These are phyloP conservation scores for Larix kaempferi DNA, from an alignment of 75 land plant genomes.

Conservation along the genomic window DNA sequence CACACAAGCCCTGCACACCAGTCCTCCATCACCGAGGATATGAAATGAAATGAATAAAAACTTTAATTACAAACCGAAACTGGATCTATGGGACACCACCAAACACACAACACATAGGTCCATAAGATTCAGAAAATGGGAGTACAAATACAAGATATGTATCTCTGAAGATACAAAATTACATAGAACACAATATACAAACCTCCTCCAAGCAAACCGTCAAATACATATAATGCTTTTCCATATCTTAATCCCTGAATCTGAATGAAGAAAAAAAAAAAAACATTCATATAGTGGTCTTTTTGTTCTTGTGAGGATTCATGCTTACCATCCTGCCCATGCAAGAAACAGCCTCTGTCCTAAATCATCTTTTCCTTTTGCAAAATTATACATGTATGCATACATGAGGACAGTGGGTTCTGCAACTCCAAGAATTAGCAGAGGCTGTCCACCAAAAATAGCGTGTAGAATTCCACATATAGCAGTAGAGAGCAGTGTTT, in stretches of 20 bases:
- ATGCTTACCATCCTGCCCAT: constrained; percentile 62
- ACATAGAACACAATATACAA: background rate
- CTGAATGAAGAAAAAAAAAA: background rate
- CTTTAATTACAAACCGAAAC: background rate
- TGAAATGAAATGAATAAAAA: background rate
- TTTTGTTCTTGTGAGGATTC: background rate
- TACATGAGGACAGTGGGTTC: constrained; percentile 86
- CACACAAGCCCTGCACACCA: constrained; percentile 71
- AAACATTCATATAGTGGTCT: background rate
- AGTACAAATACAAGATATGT: too few relatives aligned
- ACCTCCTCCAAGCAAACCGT: background rate
- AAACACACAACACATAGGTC: too few relatives aligned
- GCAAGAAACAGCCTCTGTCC: constrained; percentile 47
- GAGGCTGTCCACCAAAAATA: constrained; percentile 74
- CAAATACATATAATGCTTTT: background rate
- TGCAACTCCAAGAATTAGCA: constrained; percentile 72
- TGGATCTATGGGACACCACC: too few relatives aligned
- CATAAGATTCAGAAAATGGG: too few relatives aligned
- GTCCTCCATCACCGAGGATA: background rate
- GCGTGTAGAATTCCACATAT: constrained; percentile 77
- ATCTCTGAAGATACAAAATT: too few relatives aligned
- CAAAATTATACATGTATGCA: constrained; percentile 70
- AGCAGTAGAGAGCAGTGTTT: constrained; percentile 66
- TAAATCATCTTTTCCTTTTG: constrained; percentile 41
- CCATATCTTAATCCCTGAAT: background rate